Evolutionary conservation across 2,329 filamentous ascomycete species (phyloP).

Genomic region (Ceratocystis destructans): DNA sequence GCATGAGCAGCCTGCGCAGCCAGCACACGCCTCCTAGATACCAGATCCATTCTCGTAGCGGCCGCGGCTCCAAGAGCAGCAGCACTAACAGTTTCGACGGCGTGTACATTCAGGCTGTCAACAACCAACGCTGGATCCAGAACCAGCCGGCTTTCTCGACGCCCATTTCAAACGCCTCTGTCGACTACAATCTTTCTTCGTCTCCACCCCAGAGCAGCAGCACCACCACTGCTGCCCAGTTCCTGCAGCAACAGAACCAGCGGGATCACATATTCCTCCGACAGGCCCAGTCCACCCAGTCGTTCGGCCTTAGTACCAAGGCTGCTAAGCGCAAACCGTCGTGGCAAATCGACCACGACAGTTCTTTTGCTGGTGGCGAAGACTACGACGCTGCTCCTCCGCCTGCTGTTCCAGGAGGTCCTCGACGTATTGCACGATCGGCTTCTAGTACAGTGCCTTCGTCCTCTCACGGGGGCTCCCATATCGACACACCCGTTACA

Average conservation of each 20-base stretch:
- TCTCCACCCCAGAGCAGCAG: slow-evolving; percentile 3
- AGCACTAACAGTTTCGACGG: slow-evolving; percentile 55
- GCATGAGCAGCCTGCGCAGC: slow-evolving; percentile 50
- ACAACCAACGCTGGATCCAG: slow-evolving; percentile 43
- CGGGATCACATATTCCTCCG: slow-evolving; percentile 7
- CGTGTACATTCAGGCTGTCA: slow-evolving; percentile 43
- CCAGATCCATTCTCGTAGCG: slow-evolving; percentile 39
- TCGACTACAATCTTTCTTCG: slow-evolving; percentile 8
- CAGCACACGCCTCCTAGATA: slow-evolving; percentile 29
- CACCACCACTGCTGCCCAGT: not conserved
- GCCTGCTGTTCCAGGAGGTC: slow-evolving; percentile 69
- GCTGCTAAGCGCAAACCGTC: slow-evolving; percentile 24
- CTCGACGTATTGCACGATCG: slow-evolving; percentile 36
- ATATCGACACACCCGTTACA: slow-evolving; percentile 19
- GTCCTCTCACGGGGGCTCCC: slow-evolving; percentile 8
- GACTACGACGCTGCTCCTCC: slow-evolving; percentile 74
- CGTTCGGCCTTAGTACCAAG: not conserved
- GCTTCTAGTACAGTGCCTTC: slow-evolving; percentile 19
- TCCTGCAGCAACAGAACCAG: slow-evolving; percentile 17
- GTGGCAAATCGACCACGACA: slow-evolving; percentile 38
- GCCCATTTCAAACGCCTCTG: not conserved
- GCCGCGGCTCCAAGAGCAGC: slow-evolving; percentile 60
- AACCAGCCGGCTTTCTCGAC: not conserved
- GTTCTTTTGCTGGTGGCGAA: slow-evolving; percentile 33
- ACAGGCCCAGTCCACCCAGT: slow-evolving; percentile 11